A percentile compares a stretch with the other conserved stretches of the same genome.
Conservation (phyloP, 768 basidiomycete species). For the Sporobolomyces roseus region DNA sequence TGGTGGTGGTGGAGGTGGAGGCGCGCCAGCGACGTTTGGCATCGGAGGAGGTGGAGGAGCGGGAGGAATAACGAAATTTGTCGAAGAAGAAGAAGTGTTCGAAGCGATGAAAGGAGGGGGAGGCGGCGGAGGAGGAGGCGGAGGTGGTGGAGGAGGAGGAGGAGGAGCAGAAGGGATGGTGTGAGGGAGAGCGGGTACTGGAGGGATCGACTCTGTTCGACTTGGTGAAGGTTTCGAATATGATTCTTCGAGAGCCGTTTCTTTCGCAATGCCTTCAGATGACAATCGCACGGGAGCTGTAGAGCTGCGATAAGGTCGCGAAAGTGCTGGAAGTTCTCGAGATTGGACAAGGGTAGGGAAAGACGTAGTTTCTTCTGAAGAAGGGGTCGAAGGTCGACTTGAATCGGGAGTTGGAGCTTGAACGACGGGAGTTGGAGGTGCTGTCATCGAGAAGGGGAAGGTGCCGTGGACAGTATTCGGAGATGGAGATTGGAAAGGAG, state of each 20-base stretch:
- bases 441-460: neutral
- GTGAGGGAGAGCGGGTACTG: constrained; percentile 9
- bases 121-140: neutral
- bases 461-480: too few species aligned
- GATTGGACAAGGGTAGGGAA: neutral
- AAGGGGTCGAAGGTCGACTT: constrained; percentile 4
- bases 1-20: constrained; percentile 45
- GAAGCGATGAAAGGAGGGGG: constrained; percentile 47
- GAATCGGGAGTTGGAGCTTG: constrained; percentile 9
- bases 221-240: too few species aligned
- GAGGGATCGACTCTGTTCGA: neutral
- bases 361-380: neutral
- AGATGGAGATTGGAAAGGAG: neutral
- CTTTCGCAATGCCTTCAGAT: neutral
- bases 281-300: neutral
- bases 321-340: neutral
- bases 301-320: neutral
- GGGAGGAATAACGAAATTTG: constrained; percentile 38
- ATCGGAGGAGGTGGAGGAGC: constrained; percentile 45
- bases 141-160: neutral
- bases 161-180: too few species aligned
- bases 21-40: constrained; percentile 37
- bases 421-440: neutral
- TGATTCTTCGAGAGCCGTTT: too few species aligned
- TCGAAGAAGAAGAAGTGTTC: constrained; percentile 8